A percentile compares a stretch with the other conserved stretches of the same genome.
Conservation (phyloP, 2,329 filamentous ascomycete genomes). For the Decorospora gaudefroyi region DNA sequence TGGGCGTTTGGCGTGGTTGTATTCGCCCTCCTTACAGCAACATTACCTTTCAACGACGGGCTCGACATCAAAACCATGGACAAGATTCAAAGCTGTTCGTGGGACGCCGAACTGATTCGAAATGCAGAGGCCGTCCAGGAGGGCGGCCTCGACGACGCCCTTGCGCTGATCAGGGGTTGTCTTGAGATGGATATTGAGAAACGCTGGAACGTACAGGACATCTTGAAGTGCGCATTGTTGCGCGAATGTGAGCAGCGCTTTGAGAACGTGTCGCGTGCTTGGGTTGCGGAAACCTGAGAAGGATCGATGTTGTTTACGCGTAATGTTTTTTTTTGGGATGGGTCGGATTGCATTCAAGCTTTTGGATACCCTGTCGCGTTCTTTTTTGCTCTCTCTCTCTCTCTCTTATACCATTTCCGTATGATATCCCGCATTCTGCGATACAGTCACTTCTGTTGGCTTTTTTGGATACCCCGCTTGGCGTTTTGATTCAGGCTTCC, state of each 20-base stretch:
- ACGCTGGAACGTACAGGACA: conserved; percentile 62
- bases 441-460: conserved; percentile 12
- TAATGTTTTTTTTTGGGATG: conserved; percentile 11
- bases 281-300: conserved; percentile 30
- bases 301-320: conserved; percentile 4
- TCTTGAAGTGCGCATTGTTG: conserved; percentile 62
- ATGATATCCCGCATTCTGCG: conserved; percentile 6
- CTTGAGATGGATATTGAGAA: conserved; percentile 60
- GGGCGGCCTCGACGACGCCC: conserved; percentile 50
- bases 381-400: conserved; percentile 7
- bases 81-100: conserved; percentile 64
- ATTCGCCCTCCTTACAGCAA: conserved; percentile 64
- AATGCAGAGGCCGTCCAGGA: conserved; percentile 48
- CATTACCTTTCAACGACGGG: conserved; percentile 64
- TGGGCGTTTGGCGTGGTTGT: conserved; percentile 70
- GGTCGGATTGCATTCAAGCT: conserved; percentile 11
- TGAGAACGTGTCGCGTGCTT: conserved; percentile 38
- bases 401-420: conserved; percentile 3
- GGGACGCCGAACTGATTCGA: conserved; percentile 59
- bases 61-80: conserved; percentile 63
- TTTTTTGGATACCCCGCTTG: conserved; percentile 33
- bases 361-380: conserved; percentile 36
- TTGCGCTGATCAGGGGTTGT: conserved; percentile 64
- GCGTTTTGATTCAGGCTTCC: too few species aligned
- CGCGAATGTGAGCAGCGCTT: conserved; percentile 38